Evolutionary conservation across 495 filamentous ascomycete species (phyloP), one percentile per base, ranked within the genome.

Genomic region (Aspergillus asperescens): DNA sequence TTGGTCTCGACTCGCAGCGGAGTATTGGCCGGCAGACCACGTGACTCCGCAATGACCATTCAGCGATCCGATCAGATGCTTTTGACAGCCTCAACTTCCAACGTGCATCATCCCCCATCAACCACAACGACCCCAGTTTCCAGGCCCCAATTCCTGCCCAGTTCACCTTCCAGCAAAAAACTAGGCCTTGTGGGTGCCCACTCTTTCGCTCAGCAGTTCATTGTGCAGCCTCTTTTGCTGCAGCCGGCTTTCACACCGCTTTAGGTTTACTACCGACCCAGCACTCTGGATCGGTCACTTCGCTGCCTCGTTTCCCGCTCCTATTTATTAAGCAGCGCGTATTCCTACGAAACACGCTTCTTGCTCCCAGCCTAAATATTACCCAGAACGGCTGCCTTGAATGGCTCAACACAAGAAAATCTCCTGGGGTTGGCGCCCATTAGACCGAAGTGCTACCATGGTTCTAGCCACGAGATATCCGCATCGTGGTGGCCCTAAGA

Each of bases 231-330:
- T 37, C 5, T 34, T 25, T 13, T 49, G 13, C 22, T 48, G 20
- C 37, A 44, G 19, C 38, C 51, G 56, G 60, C 4, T 24, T 20
- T 57, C 48, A 62, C 56, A 59, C 60, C 57, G 60, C 60, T 60
- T 63, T 59, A 50, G 60, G 48, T 58, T 54, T 53, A 47, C 51
- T 51, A 51, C 51, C 51, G 57, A 55, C 60, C 60, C 60, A 60
- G 57, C 49, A 63, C 32, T 60, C 38, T 60, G 60, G 60, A 50
- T 56, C 60, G 39, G 38, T 51, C 34, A 19, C 25, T 37, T 28
- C 31, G 40, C 41, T 25, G 45, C 47, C 54, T 58, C 52, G 31
- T 32, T 52, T 38, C 53, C 32, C 48, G 35, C 40, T 44, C 47
- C 24, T 23, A 25, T 54, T 54, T 23, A 47, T 39, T 54, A 39